phyloP scores from a whole-genome alignment of 1,284 basidiomycete species.

The Apiotrichum domesticum region DNA sequence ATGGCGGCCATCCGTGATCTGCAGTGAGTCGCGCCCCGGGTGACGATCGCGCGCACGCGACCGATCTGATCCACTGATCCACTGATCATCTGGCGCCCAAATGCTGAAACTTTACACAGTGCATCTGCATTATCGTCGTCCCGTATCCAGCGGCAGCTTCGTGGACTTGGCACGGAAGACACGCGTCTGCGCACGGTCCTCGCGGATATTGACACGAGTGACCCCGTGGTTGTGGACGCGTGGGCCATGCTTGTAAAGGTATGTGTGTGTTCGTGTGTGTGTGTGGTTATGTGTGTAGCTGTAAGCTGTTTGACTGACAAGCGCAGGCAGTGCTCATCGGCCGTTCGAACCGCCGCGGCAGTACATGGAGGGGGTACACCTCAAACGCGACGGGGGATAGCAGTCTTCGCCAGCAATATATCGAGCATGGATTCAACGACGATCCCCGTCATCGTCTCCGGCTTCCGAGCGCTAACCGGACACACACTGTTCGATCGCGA shows the following conservation, averaged over 20 bases:
- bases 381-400: neutral
- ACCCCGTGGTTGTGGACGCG: constrained; percentile 5
- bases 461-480: too few species aligned
- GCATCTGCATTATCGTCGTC: neutral
- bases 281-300: neutral
- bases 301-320: neutral
- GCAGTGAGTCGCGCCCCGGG: constrained; percentile 6
- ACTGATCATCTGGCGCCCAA: too few species aligned
- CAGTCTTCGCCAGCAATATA: neutral
- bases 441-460: neutral
- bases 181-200: constrained; percentile 8
- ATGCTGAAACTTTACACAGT: neutral
- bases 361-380: too few species aligned
- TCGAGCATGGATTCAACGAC: neutral
- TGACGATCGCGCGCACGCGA: too few species aligned
- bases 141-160: neutral
- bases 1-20: constrained; percentile 7
- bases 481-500: neutral
- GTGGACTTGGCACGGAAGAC: constrained; percentile 1
- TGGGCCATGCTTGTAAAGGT: constrained; percentile 14
- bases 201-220: neutral
- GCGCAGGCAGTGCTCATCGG: neutral
- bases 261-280: neutral
- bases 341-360: neutral
- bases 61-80: neutral